A percentile compares a stretch with the other conserved stretches of the same genome.
Conservation (phyloP, 2,329 filamentous ascomycete species). For the Fusarium humuli region DNA sequence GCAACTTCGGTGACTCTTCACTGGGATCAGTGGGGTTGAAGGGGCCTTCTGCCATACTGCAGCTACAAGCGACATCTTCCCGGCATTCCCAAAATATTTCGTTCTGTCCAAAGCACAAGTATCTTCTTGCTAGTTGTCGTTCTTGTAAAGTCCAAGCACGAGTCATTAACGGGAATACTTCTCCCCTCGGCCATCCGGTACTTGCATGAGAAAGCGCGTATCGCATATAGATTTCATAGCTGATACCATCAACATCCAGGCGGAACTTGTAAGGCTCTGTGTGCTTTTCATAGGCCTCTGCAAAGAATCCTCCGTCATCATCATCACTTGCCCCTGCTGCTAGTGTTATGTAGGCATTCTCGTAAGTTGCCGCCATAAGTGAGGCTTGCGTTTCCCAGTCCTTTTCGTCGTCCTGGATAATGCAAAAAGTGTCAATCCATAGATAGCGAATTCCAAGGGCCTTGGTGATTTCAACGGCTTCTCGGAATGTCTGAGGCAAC, state of each 20-base stretch:
- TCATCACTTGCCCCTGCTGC: neutral
- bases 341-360: neutral
- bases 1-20: neutral
- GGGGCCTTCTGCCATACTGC: neutral
- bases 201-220: neutral
- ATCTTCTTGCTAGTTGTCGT: neutral
- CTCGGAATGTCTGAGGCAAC: neutral
- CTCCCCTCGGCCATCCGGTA: neutral
- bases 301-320: neutral
- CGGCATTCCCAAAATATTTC: constrained; percentile 4
- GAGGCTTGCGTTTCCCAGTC: neutral
- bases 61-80: neutral
- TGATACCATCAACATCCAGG: neutral
- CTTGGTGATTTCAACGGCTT: neutral
- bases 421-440: neutral
- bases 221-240: neutral
- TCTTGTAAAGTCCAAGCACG: neutral
- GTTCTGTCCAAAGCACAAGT: neutral
- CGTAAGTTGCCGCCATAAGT: neutral
- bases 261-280: neutral
- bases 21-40: neutral
- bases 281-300: neutral
- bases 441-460: neutral
- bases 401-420: neutral
- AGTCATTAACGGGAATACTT: neutral